Evolutionary conservation across 2,329 filamentous ascomycete genomes (phyloP).

Genomic region (Epicoccum sorghinum): DNA sequence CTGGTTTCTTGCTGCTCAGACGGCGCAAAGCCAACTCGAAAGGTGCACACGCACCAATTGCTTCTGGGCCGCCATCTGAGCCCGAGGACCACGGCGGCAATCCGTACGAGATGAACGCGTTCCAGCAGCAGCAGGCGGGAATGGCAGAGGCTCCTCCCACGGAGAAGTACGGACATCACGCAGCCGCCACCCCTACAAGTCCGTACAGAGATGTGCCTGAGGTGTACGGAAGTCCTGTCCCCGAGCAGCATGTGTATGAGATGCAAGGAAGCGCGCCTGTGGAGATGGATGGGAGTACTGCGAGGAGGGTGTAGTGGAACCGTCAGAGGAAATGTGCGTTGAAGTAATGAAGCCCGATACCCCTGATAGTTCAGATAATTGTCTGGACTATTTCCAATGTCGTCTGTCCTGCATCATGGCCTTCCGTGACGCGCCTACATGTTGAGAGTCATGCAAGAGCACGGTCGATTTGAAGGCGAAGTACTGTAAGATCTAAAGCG

Average conservation of each 20-base stretch:
- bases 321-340: not conserved
- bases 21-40: constrained; percentile 6
- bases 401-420: not conserved
- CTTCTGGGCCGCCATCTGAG: constrained; percentile 2
- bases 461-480: too few relatives aligned
- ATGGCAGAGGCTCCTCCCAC: constrained; percentile 5
- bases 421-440: too few relatives aligned
- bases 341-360: not conserved
- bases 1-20: constrained; percentile 18
- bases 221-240: constrained; percentile 2
- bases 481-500: too few relatives aligned
- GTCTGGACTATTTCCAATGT: not conserved
- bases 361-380: not conserved
- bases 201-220: constrained; percentile 8
- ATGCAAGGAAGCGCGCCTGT: constrained; percentile 12
- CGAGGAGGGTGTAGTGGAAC: not conserved
- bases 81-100: constrained; percentile 14
- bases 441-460: too few relatives aligned
- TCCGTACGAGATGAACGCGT: constrained; percentile 14
- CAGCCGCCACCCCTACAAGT: not conserved
- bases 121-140: constrained; percentile 3
- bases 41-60: constrained; percentile 9
- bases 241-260: not conserved
- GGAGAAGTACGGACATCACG: constrained; percentile 18
- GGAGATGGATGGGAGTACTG: constrained; percentile 12